Evolutionary conservation across 75 land plant genomes (phyloP).

Genomic region (Adiantum capillusveneris): DNA sequence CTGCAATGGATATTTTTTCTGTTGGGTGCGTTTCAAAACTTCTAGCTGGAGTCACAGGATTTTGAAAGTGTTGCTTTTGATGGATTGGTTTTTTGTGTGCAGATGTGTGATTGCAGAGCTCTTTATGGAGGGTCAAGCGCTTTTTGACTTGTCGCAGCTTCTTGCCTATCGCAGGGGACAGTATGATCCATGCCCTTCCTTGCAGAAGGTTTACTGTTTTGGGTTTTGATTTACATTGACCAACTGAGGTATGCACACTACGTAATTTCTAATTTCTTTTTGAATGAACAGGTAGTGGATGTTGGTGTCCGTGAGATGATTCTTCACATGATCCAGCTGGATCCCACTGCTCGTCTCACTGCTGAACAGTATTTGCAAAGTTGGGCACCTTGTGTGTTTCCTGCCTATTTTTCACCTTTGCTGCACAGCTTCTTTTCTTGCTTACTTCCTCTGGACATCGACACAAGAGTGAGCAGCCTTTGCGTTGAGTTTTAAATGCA

Average conservation of each 20-base stretch:
- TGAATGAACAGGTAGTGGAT: slow-evolving; percentile 63
- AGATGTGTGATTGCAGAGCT: slow-evolving; percentile 99
- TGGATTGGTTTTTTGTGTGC: background rate
- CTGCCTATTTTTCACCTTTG: slow-evolving; percentile 81
- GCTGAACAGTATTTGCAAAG: slow-evolving; percentile 77
- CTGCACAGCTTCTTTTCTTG: slow-evolving; percentile 93
- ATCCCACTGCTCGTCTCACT: slow-evolving; percentile 70
- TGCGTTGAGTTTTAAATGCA: too few species aligned
- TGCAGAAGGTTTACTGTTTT: slow-evolving; percentile 69
- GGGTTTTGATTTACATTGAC: background rate
- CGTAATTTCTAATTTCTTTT: background rate
- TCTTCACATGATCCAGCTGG: slow-evolving; percentile 92
- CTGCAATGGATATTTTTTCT: slow-evolving; percentile 98
- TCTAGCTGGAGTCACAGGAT: background rate
- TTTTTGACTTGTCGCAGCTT: slow-evolving; percentile 91
- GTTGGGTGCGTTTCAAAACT: slow-evolving; percentile 54
- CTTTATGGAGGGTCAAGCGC: slow-evolving; percentile 90
- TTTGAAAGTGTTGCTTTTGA: background rate
- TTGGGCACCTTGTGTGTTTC: slow-evolving; percentile 64
- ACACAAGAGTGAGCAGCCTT: slow-evolving; percentile 72
- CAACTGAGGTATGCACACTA: background rate
- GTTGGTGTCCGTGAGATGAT: slow-evolving; percentile 81
- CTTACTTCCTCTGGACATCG: slow-evolving; percentile 67
- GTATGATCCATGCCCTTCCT: slow-evolving; percentile 84
- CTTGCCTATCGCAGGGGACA: slow-evolving; percentile 97